These are phyloP conservation scores for Capronia americana DNA, from an alignment of 2,329 filamentous ascomycete genomes.

Conservation along the genomic window DNA sequence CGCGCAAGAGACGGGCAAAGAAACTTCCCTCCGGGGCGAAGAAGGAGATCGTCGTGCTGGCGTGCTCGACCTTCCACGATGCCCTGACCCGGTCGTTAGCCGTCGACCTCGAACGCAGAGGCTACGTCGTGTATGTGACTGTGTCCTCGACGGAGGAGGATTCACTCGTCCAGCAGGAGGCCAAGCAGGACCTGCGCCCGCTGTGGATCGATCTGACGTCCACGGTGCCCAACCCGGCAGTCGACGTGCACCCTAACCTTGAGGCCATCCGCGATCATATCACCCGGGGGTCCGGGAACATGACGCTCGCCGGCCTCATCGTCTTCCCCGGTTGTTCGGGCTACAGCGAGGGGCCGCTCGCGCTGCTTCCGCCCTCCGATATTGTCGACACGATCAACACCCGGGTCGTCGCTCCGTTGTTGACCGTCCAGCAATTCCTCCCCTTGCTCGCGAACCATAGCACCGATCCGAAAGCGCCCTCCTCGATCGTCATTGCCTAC, in stretches of 20 bases:
- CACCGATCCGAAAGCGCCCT: conserved; percentile 51
- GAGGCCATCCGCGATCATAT: conserved; percentile 39
- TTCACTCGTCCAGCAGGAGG: conserved; percentile 71
- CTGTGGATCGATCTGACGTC: conserved; percentile 83
- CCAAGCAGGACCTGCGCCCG: conserved; percentile 80
- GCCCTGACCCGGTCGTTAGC: conserved; percentile 83
- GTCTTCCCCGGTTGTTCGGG: conserved; percentile 78
- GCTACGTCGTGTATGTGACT: conserved; percentile 92
- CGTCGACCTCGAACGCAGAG: conserved; percentile 84
- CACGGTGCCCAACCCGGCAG: conserved; percentile 38
- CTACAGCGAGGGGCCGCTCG: conserved; percentile 82
- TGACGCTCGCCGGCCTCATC: conserved; percentile 76
- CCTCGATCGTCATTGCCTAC: conserved; percentile 51
- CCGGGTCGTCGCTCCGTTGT: conserved; percentile 85
- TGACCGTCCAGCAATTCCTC: conserved; percentile 88
- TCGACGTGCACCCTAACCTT: conserved; percentile 40
- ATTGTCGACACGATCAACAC: conserved; percentile 93
- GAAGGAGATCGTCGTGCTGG: conserved; percentile 85
- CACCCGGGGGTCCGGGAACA: conserved; percentile 30
- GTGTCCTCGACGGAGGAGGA: conserved; percentile 88
- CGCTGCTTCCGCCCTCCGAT: conserved; percentile 79
- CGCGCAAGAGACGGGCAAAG: conserved; percentile 74
- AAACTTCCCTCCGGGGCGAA: conserved; percentile 82
- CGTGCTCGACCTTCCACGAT: conserved; percentile 78
- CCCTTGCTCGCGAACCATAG: conserved; percentile 71